Evolutionary conservation across 139 green algal genomes (phyloP).

Genomic region (Limnomonas spitsbergensis): DNA sequence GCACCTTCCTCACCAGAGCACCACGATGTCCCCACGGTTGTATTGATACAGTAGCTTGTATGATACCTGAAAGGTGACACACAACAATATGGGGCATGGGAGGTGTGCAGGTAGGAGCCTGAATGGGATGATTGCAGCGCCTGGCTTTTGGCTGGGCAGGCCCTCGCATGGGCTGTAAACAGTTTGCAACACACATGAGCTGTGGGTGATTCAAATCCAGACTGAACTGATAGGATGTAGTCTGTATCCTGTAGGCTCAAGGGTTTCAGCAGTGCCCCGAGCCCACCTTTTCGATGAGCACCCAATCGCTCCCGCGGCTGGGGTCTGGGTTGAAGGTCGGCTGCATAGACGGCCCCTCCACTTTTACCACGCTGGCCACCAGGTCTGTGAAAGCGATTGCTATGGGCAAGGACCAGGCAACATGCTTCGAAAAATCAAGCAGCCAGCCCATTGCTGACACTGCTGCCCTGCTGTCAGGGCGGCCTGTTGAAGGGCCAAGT

Average conservation of each 20-base stretch:
- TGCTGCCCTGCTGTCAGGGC: too few species aligned
- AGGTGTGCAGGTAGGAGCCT: too few species aligned
- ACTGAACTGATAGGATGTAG: too few species aligned
- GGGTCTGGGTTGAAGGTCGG: conserved; percentile 50
- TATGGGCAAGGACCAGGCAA: conserved; percentile 32
- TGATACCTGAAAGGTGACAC: conserved; percentile 20
- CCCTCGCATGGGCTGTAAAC: too few species aligned
- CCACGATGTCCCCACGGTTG: conserved; percentile 62
- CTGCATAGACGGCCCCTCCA: conserved; percentile 57
- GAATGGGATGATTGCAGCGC: too few species aligned
- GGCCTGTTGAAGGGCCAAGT: too few species aligned
- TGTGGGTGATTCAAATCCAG: too few species aligned
- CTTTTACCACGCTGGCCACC: conserved; percentile 29
- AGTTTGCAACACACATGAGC: too few species aligned
- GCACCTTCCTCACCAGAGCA: conserved; percentile 63
- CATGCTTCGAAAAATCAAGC: conserved; percentile 26
- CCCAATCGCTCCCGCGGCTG: conserved; percentile 25
- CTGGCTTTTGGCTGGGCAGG: too few species aligned
- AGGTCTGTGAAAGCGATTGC: conserved; percentile 39
- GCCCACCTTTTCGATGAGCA: conserved; percentile 63
- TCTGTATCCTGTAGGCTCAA: too few species aligned
- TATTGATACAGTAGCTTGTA: conserved; percentile 51
- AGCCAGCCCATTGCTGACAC: neutral
- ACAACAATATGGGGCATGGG: too few species aligned
- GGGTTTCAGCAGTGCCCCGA: too few species aligned